phyloP scores from a whole-genome alignment of 495 filamentous ascomycete species.

The Lentithecium fluviatile region DNA sequence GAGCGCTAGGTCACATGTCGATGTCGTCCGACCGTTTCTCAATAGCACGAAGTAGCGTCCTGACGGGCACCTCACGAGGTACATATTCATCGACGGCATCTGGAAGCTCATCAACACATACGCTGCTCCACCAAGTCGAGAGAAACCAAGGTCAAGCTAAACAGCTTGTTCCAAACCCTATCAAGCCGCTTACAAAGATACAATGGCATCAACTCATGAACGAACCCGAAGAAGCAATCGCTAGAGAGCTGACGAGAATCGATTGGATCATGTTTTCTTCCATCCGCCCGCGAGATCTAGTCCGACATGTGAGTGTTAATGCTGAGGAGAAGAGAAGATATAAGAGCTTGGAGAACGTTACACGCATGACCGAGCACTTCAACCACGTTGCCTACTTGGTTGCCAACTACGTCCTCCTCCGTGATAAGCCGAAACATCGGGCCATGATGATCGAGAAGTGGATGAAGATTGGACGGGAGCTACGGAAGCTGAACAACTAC shows the following conservation, averaged over 20 bases:
- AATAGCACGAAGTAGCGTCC: constrained; percentile 30
- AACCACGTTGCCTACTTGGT: constrained; percentile 93
- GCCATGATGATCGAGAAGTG: constrained; percentile 89
- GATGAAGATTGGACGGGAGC: constrained; percentile 69
- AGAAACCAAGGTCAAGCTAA: constrained; percentile 72
- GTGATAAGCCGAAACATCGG: constrained; percentile 94
- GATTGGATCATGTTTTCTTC: constrained; percentile 97
- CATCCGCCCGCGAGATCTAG: constrained; percentile 91
- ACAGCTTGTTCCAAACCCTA: constrained; percentile 60
- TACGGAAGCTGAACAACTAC: constrained; percentile 94
- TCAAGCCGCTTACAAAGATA: constrained; percentile 65
- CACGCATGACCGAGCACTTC: constrained; percentile 92
- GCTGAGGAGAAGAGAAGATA: constrained; percentile 71
- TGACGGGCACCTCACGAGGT: constrained; percentile 27
- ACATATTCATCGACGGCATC: constrained; percentile 31
- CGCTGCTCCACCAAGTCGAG: constrained; percentile 62
- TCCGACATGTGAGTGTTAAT: constrained; percentile 81
- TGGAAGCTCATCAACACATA: constrained; percentile 40
- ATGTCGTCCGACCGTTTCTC: constrained; percentile 24
- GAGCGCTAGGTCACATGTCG: constrained; percentile 30
- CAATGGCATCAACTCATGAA: constrained; percentile 85
- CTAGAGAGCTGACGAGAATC: constrained; percentile 87
- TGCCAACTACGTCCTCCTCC: constrained; percentile 83
- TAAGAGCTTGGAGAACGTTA: constrained; percentile 78
- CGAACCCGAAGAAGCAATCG: constrained; percentile 74